Evolutionary conservation across 164 flowering plant species (phyloP).

Genomic region (Vitis amurensis): DNA sequence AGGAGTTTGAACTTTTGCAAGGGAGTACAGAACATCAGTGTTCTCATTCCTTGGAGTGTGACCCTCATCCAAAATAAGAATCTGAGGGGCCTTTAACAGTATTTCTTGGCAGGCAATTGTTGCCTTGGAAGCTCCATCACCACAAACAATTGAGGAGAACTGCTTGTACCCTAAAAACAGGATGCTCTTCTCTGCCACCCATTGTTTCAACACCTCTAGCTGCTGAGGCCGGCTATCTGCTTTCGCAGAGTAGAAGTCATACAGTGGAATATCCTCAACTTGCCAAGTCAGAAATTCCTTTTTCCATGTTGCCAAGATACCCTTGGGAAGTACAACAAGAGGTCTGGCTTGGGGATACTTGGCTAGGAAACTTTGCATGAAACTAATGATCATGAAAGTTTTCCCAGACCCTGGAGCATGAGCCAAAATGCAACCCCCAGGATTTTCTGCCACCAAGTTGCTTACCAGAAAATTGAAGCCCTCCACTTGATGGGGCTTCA

Average conservation of each 20-base stretch:
- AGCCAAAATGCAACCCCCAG: too few relatives aligned
- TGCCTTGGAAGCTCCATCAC: neutral
- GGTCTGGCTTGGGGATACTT: conserved; percentile 29
- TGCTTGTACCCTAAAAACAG: too few relatives aligned
- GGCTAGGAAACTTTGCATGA: conserved; percentile 30
- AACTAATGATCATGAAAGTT: conserved; percentile 22
- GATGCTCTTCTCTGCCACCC: too few relatives aligned
- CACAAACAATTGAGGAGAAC: too few relatives aligned
- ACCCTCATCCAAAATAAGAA: conserved; percentile 44
- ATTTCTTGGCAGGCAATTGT: conserved; percentile 18
- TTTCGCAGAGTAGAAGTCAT: conserved; percentile 11
- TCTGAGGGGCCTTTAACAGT: conserved; percentile 23
- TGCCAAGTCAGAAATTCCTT: conserved; percentile 36
- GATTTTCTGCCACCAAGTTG: too few relatives aligned
- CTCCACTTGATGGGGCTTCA: conserved; percentile 30
- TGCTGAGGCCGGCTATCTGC: conserved; percentile 20
- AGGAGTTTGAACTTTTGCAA: conserved; percentile 28
- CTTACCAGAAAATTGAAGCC: too few relatives aligned
- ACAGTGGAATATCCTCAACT: conserved; percentile 19
- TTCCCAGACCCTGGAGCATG: too few relatives aligned
- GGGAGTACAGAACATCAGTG: conserved; percentile 27
- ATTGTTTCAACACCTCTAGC: conserved; percentile 16
- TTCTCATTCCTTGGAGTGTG: conserved; percentile 41
- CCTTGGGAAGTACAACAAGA: conserved; percentile 32
- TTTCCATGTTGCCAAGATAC: conserved; percentile 31